Evolutionary conservation across 1,284 basidiomycete species (phyloP).

Genomic region (Sanghuangporus weigelae): DNA sequence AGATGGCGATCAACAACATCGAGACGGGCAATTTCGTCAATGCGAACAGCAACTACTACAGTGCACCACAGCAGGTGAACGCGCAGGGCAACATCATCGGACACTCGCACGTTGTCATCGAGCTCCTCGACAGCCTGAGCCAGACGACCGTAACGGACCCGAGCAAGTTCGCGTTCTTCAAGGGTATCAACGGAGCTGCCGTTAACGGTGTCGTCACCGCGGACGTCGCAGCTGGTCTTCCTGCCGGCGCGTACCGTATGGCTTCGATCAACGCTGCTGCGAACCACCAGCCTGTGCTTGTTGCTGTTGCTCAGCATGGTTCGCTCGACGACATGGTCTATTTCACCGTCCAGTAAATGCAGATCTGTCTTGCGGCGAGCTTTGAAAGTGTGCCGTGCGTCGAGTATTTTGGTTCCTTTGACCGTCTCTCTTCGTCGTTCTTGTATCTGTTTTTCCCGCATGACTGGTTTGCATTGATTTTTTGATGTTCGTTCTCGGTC

Average conservation of each 20-base stretch:
- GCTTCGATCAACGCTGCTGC: constrained; percentile 46
- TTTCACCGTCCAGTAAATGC: constrained; percentile 39
- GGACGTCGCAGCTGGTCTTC: constrained; percentile 51
- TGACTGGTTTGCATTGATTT: background rate
- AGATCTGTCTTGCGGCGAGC: background rate
- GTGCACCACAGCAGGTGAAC: constrained; percentile 57
- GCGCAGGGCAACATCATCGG: constrained; percentile 47
- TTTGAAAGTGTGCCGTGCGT: background rate
- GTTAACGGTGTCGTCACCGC: constrained; percentile 46
- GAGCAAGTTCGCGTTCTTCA: constrained; percentile 62
- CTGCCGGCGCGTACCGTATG: constrained; percentile 52
- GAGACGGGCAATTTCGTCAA: constrained; percentile 51
- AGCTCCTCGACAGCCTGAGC: constrained; percentile 45
- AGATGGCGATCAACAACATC: constrained; percentile 43
- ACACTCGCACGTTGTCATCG: constrained; percentile 63
- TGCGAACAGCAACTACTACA: constrained; percentile 49
- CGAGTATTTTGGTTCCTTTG: background rate
- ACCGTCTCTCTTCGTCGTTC: background rate
- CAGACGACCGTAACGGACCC: constrained; percentile 55
- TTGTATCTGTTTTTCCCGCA: background rate
- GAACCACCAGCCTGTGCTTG: constrained; percentile 58
- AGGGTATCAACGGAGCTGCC: constrained; percentile 49
- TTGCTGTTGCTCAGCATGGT: constrained; percentile 55
- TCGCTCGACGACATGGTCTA: constrained; percentile 57
- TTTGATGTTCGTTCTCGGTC: background rate